Base-by-base conservation (phyloP, 441 rosid species). In the Erysimum pusillum region DNA sequence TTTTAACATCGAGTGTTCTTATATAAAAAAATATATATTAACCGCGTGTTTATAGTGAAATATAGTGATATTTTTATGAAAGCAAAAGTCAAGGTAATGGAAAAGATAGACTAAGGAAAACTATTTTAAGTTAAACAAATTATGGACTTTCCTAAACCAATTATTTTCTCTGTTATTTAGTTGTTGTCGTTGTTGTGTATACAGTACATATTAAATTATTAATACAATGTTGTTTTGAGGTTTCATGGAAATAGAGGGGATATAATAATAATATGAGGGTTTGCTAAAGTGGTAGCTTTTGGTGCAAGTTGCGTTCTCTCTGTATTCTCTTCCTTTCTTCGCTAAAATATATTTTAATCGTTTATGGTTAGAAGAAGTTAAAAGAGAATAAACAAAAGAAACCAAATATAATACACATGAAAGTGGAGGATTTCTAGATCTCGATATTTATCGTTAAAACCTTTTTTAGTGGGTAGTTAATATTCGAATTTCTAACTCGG, bases 301-400 rank as follows among this genome's bases (percentile, higher is more conserved):
- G 64, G 65, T 69, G 79, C 79, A 76, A 69, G 75, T 76, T 76
- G 79, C 61, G 15, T 59, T 57, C 38, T 72, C 41, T 61, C 32
- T 61, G 74, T 60, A 6, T 54, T 46, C 39, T 32, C 69, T 51
- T 41, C 11, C 25, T 76, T 76, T 76, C 39, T 76, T 62, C 6
- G 28, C 32, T 42, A 41, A 61, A 52, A n/a, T 41, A 22, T 60
- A 42, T 20, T 76, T 58, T 25, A 57, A 75, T 45, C 58, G 38
- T 57, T 22, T 11, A 44, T 64, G 56, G 71, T 73, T 73, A 52
- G 34, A 49, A 52, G 76, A 41, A 32, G n/a, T 12, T 39, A 41
- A 39, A 48, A 39, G 60, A 61, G 41, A 49, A 38, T 62, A 63
- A 12, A 63, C 18, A 59, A 51, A 52, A 7, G 17, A 61, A 12